A percentile compares a stretch with the other conserved stretches of the same genome.
These are phyloP conservation scores for Aspergillus japonicus DNA, from an alignment of 2,329 filamentous ascomycete species.

Conservation along the genomic window DNA sequence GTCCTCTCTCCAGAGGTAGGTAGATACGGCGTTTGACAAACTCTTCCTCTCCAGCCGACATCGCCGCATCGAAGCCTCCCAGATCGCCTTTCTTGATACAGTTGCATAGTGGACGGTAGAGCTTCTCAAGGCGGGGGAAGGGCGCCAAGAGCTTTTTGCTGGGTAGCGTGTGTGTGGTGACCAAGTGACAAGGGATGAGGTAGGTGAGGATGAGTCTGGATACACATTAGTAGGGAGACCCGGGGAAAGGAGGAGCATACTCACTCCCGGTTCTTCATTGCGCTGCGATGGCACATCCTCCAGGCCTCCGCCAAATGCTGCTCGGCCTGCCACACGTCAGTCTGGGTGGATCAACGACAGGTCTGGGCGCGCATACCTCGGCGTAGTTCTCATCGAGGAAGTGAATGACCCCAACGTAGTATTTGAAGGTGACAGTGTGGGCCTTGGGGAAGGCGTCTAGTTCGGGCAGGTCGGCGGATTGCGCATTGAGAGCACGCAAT, in stretches of 20 bases:
- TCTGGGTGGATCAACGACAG: background rate
- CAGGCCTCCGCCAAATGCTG: constrained; percentile 77
- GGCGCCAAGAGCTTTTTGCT: constrained; percentile 67
- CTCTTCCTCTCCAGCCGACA: constrained; percentile 80
- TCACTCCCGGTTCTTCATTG: constrained; percentile 76
- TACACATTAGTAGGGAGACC: constrained; percentile 21
- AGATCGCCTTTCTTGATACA: constrained; percentile 84
- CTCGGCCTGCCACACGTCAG: constrained; percentile 61
- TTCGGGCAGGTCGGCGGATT: constrained; percentile 74
- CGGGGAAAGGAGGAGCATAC: constrained; percentile 26
- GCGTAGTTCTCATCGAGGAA: constrained; percentile 94
- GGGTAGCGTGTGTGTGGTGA: constrained; percentile 84
- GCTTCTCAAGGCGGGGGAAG: constrained; percentile 71
- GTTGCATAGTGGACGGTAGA: constrained; percentile 74
- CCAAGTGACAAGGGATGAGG: constrained; percentile 85
- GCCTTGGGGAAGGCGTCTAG: constrained; percentile 79
- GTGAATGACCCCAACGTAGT: constrained; percentile 88
- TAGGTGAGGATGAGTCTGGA: constrained; percentile 84
- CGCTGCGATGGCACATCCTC: constrained; percentile 72
- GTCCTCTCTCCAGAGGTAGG: constrained; percentile 84
- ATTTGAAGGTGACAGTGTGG: constrained; percentile 93
- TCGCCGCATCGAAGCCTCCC: constrained; percentile 75
- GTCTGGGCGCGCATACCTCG: constrained; percentile 52
- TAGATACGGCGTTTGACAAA: constrained; percentile 94
- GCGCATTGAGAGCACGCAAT: constrained; percentile 76